Percentiles rank a stretch among this genome's conserved stretches.
phyloP scores from a whole-genome alignment of 352 stramenopile species.

The Phytophthora rubi region DNA sequence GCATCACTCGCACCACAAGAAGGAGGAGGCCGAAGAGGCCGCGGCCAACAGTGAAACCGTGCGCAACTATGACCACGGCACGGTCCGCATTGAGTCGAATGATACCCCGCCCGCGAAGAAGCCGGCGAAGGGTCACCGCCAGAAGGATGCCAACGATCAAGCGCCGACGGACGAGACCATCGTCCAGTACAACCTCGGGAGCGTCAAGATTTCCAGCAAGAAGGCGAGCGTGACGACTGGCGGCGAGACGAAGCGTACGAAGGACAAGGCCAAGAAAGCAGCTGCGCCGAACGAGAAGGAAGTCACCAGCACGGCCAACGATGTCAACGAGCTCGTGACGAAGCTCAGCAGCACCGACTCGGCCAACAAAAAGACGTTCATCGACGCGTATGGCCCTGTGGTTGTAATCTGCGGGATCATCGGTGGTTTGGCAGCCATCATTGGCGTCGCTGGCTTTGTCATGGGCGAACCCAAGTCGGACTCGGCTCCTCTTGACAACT shows the following conservation, averaged over 20 bases:
- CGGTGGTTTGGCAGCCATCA: constrained; percentile 64
- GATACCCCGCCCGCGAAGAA: constrained; percentile 32
- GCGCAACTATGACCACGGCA: constrained; percentile 45
- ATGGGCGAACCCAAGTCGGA: constrained; percentile 45
- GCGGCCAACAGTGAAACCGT: constrained; percentile 33
- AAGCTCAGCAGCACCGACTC: constrained; percentile 51
- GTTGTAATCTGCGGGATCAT: constrained; percentile 74
- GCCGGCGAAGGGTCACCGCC: constrained; percentile 22
- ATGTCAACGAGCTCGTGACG: constrained; percentile 62
- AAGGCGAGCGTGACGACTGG: constrained; percentile 3
- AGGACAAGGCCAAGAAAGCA: constrained; percentile 20
- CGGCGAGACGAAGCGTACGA: constrained; percentile 14
- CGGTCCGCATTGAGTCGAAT: constrained; percentile 38
- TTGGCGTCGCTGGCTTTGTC: constrained; percentile 67
- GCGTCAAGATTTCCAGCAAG: constrained; percentile 48
- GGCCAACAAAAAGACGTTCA: constrained; percentile 42
- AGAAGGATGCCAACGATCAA: constrained; percentile 22
- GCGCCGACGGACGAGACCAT: constrained; percentile 45
- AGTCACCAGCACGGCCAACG: constrained; percentile 32
- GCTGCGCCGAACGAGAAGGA: constrained; percentile 25
- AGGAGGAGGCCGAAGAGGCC: constrained; percentile 17
- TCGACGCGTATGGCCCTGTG: constrained; percentile 50
- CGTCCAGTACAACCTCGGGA: constrained; percentile 59
- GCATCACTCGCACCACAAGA: constrained; percentile 26
- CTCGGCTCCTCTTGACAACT: constrained; percentile 54